Evolutionary conservation across 495 filamentous ascomycete species (phyloP).

Genomic region (Amniculicola lignicola): DNA sequence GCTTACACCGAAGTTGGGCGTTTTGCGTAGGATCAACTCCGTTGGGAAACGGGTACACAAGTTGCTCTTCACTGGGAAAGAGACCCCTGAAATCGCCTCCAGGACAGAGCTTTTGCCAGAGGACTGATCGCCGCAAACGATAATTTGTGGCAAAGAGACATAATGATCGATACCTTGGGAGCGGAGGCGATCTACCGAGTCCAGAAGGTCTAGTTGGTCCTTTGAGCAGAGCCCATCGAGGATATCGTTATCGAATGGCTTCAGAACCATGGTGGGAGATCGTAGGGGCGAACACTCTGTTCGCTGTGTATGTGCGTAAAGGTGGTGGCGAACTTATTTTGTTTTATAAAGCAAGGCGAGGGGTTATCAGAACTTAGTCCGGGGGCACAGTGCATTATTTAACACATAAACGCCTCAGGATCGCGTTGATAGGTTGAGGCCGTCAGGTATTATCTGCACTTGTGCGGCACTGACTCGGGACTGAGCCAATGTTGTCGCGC

Average conservation of each 20-base stretch:
- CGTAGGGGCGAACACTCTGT: not conserved
- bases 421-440: not conserved
- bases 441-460: not conserved
- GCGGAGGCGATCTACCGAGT: slow-evolving; percentile 15
- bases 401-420: not conserved
- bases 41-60: slow-evolving; percentile 68
- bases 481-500: not conserved
- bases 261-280: slow-evolving; percentile 7
- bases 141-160: slow-evolving; percentile 17
- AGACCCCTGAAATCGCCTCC: slow-evolving; percentile 66
- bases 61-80: slow-evolving; percentile 60
- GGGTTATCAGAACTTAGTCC: not conserved
- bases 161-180: slow-evolving; percentile 21
- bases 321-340: not conserved
- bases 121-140: slow-evolving; percentile 52
- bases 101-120: slow-evolving; percentile 72
- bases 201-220: slow-evolving; percentile 12
- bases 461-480: not conserved
- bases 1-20: slow-evolving; percentile 5
- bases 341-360: not conserved
- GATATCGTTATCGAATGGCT: slow-evolving; percentile 4
- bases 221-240: slow-evolving; percentile 15
- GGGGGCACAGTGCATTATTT: not conserved
- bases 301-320: not conserved
- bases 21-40: slow-evolving; percentile 53